Evolutionary conservation across 805 yeast species (phyloP).

Genomic region (Wickerhamiella vanderwaltii): DNA sequence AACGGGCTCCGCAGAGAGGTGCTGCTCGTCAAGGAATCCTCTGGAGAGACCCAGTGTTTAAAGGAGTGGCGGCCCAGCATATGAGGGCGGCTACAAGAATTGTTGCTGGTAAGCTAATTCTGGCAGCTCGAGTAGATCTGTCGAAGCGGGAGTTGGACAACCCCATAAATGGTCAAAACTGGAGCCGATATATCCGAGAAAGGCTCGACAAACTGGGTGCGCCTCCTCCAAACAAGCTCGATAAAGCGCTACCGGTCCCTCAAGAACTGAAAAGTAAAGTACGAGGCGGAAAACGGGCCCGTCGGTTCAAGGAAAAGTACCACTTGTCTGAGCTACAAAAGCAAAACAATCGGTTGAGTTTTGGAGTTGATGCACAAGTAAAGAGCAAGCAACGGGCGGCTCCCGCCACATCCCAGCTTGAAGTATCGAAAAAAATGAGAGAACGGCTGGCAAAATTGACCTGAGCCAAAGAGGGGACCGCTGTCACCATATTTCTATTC

Average conservation of each 20-base stretch:
- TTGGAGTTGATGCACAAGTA: slow-evolving; percentile 40
- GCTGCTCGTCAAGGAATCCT: slow-evolving; percentile 11
- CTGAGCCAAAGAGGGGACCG: too few relatives aligned
- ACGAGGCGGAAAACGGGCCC: slow-evolving; percentile 71
- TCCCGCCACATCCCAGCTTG: slow-evolving; percentile 6
- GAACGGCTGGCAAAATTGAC: not conserved
- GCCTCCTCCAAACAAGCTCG: slow-evolving; percentile 57
- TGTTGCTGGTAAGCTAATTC: slow-evolving; percentile 60
- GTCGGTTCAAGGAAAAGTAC: slow-evolving; percentile 71
- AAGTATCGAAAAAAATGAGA: slow-evolving; percentile 3
- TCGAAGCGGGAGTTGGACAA: slow-evolving; percentile 37
- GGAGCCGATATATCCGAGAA: slow-evolving; percentile 45
- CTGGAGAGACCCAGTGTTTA: slow-evolving; percentile 13
- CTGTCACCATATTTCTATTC: too few relatives aligned
- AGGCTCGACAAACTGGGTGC: slow-evolving; percentile 60
- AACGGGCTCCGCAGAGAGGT: not conserved
- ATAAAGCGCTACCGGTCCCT: slow-evolving; percentile 63
- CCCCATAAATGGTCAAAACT: slow-evolving; percentile 39
- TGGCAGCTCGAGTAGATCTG: slow-evolving; percentile 76
- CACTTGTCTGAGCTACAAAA: slow-evolving; percentile 69
- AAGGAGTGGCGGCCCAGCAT: slow-evolving; percentile 24
- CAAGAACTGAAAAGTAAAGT: slow-evolving; percentile 64
- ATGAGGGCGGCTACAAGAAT: slow-evolving; percentile 59
- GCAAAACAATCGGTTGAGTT: slow-evolving; percentile 74
- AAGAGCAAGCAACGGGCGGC: not conserved